Base-by-base conservation (phyloP, 768 basidiomycete species). In the Suillus cothurnatus region DNA sequence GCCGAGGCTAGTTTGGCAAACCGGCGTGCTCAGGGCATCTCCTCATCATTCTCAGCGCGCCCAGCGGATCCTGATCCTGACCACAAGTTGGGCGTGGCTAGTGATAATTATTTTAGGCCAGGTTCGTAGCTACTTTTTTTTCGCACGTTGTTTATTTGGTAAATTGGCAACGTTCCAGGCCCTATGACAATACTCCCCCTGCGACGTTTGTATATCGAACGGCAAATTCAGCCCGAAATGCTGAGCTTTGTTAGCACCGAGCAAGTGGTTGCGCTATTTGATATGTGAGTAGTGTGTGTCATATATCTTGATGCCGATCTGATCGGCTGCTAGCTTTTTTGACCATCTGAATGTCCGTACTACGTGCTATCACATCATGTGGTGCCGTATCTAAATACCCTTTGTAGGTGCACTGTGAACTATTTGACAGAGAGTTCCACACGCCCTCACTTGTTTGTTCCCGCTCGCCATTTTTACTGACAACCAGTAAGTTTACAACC, bases 361-460 rank as follows among this genome's bases (percentile, higher is more conserved):
- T 64, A 21, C 53, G 53, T 47, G 61, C 59, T 63, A 41, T 64
- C 45, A 59, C 64, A 65, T 65, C 64, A 39, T 32, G 41, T 28
- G 23, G 21, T 23, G 39, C 28, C 4, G 28, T 41, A 59, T 31
- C 64, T 50, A 74, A 64, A 69, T 61, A 68, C 55, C 28, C 52
- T 58, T 49, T 32, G 52, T 67, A 94, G 91, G 86, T 86, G 78
- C 93, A 94, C 68, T 88, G 88, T 63, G 89, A 90, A 62, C 79
- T 98, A 57, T 79, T 99, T 58, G 94, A 97, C 70, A 85, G 86
- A 49, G 86, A 91, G 58, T 95, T 97, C 77, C 97, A 99, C 76
- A 97, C 97, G 0, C 95, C 97, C 1, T 88, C 94, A 4, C 85
- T 97, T 43, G 93, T 98, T 19, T 96, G 96, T 72, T 94, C 93